Conservation (phyloP, 768 basidiomycete genomes). For the Suillus subalutaceus region DNA sequence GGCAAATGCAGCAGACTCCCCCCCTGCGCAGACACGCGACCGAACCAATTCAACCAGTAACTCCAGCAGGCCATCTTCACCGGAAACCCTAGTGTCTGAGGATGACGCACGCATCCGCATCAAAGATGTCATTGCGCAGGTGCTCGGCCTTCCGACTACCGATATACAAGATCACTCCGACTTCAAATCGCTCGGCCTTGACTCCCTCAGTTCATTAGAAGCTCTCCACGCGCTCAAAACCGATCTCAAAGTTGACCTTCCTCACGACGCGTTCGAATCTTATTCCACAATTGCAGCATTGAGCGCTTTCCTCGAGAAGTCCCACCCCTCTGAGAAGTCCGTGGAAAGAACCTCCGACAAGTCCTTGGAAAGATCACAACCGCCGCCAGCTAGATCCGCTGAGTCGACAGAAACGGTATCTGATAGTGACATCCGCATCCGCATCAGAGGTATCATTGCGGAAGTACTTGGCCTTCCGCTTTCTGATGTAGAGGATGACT, state of each 20-base stretch:
- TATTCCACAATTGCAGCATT: constrained; percentile 40
- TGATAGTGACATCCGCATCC: constrained; percentile 24
- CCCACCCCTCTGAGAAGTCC: neutral
- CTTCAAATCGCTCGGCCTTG: constrained; percentile 60
- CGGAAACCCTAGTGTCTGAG: constrained; percentile 45
- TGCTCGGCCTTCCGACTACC: constrained; percentile 36
- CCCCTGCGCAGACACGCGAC: constrained; percentile 12
- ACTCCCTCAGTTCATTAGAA: constrained; percentile 69
- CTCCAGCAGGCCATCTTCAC: constrained; percentile 33
- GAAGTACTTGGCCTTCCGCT: constrained; percentile 43
- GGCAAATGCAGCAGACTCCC: constrained; percentile 33
- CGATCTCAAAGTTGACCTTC: constrained; percentile 45
- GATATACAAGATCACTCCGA: constrained; percentile 48
- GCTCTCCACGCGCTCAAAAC: constrained; percentile 49
- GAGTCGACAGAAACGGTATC: constrained; percentile 23
- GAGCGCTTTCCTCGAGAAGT: constrained; percentile 14
- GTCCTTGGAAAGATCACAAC: neutral
- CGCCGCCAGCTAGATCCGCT: neutral
- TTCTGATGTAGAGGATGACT: constrained; percentile 43
- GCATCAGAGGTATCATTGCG: constrained; percentile 45
- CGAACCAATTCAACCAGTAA: constrained; percentile 32
- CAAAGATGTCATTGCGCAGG: constrained; percentile 44
- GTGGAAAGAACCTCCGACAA: neutral
- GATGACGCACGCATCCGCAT: constrained; percentile 26
- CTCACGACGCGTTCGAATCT: constrained; percentile 44